A percentile compares a stretch with the other conserved stretches of the same genome.
Conservation (phyloP, 78 protist genomes). For the Salpingoeca rosetta region DNA sequence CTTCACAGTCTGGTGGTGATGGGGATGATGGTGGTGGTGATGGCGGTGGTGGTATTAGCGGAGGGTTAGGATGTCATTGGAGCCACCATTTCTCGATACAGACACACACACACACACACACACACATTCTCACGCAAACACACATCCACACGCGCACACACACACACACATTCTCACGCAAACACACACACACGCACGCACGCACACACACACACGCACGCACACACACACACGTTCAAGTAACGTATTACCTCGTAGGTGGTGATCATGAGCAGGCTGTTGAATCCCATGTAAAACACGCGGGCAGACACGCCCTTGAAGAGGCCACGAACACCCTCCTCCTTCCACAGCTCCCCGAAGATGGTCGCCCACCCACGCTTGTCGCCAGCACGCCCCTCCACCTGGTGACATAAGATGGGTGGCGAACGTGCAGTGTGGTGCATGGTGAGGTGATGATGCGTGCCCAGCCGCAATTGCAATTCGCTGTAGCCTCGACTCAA, state of each 20-base stretch:
- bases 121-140: too few species aligned
- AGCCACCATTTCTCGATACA: too few species aligned
- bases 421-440: background rate
- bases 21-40: too few species aligned
- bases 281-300: background rate
- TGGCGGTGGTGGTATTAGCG: too few species aligned
- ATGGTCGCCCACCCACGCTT: background rate
- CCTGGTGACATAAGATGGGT: background rate
- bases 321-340: background rate
- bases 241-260: background rate
- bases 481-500: too few species aligned
- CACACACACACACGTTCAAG: slow-evolving; percentile 20
- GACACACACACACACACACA: too few species aligned
- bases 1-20: too few species aligned
- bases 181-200: too few species aligned
- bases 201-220: background rate
- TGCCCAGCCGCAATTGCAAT: too few species aligned
- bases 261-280: background rate
- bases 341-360: background rate
- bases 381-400: background rate
- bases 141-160: too few species aligned
- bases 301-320: background rate
- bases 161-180: too few species aligned
- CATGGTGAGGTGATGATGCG: background rate
- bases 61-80: too few species aligned